Base-by-base conservation (phyloP, 2,329 filamentous ascomycete species). In the Epicoccum sorghinum region DNA sequence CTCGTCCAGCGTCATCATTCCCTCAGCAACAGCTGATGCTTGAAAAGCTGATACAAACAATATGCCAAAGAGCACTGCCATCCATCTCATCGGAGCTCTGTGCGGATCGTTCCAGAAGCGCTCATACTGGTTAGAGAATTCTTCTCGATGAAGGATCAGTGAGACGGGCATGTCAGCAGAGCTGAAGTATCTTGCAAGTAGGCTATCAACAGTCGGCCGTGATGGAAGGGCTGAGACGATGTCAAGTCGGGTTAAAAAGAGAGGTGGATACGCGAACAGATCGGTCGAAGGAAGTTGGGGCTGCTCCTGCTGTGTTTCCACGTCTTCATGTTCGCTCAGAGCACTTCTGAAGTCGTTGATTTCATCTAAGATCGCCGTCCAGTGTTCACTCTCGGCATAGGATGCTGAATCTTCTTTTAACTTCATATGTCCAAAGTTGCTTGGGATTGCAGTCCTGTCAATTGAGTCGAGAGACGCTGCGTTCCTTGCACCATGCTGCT, bases 251-350 rank as follows among this genome's bases (percentile, higher is more conserved):
- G 51, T 58, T 3, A 44, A 36, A 25, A 38, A 29, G 38, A 29
- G 12, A 9, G 12, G 47, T 7, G 27, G 32, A 22, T 51, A 22
- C 3, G 50, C 35, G 24, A 54, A 42, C 10, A 40, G 43, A 23
- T 35, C 27, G 6, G 27, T 9, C 1, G 6, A 29, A 9, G 27
- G 27, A 6, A 29, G 27, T 9, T 7, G 6, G 37, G 5, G 24
- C 9, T 3, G 27, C 33, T n/a, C 23, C 14, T 23, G 30, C 40
- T 6, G 32, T 14, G 12, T 46, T 27, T n/a, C 8, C 2, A 18
- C 7, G 10, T 56, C 47, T 4, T 53, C 53, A 8, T 56, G 49
- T 29, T 69, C 65, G 37, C 74, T 70, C 60, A 74, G 75, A 38
- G 54, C 38, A 42, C 47, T 52, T 38, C 56, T 62, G 12, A 64